These are phyloP conservation scores for Paraurostyla sp. DNA, from an alignment of 73 alveolate species.

Conservation along the genomic window DNA sequence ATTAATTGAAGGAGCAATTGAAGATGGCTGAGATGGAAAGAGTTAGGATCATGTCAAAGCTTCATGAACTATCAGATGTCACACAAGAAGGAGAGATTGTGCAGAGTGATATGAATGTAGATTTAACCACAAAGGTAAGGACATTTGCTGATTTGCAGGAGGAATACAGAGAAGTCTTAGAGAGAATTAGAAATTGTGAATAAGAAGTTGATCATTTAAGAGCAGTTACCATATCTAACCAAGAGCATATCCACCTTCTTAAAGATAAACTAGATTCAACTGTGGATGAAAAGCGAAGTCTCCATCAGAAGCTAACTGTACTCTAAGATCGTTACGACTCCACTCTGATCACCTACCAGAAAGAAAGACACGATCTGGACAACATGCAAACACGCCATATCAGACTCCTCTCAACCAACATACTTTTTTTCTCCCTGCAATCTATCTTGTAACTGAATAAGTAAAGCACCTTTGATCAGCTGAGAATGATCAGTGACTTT, in stretches of 20 bases:
- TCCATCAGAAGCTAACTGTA: background rate
- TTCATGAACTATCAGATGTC: background rate
- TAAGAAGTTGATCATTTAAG: background rate
- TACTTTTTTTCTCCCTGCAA: no score
- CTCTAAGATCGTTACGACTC: constrained; percentile 13
- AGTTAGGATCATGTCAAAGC: background rate
- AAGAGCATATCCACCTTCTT: background rate
- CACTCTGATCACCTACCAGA: background rate
- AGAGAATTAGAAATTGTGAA: background rate
- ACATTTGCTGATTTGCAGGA: background rate
- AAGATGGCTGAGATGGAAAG: constrained; percentile 9
- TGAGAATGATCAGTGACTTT: background rate
- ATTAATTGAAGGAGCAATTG: constrained; percentile 13
- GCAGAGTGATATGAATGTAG: constrained; percentile 8
- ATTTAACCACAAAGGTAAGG: constrained; percentile 11
- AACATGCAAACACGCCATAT: background rate
- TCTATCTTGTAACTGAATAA: background rate
- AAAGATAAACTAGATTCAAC: background rate
- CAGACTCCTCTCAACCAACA: background rate
- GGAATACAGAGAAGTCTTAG: background rate
- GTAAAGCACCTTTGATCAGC: background rate
- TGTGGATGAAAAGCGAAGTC: constrained; percentile 7
- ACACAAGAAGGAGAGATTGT: constrained; percentile 24
- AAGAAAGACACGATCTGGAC: constrained; percentile 8
- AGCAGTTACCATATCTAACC: background rate